Evolutionary conservation across 768 basidiomycete genomes (phyloP).

Genomic region (Sarcodon sp.): DNA sequence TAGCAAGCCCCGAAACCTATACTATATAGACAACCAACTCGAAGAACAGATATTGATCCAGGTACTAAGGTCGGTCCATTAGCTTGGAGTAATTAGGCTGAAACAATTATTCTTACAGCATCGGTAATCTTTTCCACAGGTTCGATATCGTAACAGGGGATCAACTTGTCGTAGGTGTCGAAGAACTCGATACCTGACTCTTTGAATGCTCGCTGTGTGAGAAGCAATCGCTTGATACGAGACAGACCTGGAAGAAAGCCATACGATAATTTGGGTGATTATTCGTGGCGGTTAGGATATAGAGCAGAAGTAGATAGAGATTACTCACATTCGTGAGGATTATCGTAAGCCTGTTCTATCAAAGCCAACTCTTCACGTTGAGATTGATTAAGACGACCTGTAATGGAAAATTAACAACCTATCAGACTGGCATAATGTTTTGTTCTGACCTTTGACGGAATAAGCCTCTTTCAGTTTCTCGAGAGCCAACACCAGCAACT

Average conservation of each 20-base stretch:
- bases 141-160: constrained; percentile 98
- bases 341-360: constrained; percentile 98
- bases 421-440: too few relatives aligned
- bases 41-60: constrained; percentile 98
- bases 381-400: constrained; percentile 82
- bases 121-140: constrained; percentile 99
- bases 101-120: constrained; percentile 41
- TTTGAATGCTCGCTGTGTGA: constrained; percentile 98
- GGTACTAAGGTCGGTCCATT: constrained; percentile 37
- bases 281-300: too few relatives aligned
- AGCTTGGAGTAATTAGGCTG: constrained; percentile 1
- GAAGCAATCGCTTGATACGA: constrained; percentile 91
- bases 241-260: constrained; percentile 54
- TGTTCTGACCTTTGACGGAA: constrained; percentile 61
- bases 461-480: constrained; percentile 99
- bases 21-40: constrained; percentile 32
- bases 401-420: too few relatives aligned
- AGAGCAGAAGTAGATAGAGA: background rate
- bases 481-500: constrained; percentile 88
- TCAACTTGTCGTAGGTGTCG: constrained; percentile 96
- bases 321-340: constrained; percentile 86
- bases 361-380: constrained; percentile 96
- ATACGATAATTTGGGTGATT: too few relatives aligned
- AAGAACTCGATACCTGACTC: constrained; percentile 96
- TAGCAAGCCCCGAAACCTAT: background rate